Conservation (phyloP, 805 yeast species). For the Kazachstania africana region DNA sequence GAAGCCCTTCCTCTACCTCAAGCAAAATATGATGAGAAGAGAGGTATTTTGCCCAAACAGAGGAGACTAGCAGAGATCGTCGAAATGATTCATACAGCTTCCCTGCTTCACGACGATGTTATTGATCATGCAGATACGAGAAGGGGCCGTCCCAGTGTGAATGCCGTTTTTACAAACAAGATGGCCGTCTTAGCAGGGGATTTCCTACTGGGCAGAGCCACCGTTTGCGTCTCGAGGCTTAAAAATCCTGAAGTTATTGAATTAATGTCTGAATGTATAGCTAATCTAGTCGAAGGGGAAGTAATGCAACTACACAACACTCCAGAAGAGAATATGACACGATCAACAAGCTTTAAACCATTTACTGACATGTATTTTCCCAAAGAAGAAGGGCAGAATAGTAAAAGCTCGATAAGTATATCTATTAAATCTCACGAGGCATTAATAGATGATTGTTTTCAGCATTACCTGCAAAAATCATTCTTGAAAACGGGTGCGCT, state of each 20-base stretch:
- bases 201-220: constrained; percentile 87
- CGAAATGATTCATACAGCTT: constrained; percentile 97
- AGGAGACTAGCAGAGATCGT: constrained; percentile 93
- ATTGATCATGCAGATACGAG: constrained; percentile 83
- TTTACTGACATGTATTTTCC: too few relatives aligned
- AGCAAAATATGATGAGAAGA: constrained; percentile 32
- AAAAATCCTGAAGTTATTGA: constrained; percentile 97
- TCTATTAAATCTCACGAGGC: constrained; percentile 41
- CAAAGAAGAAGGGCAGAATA: constrained; percentile 37
- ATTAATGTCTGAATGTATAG: constrained; percentile 88
- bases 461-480: constrained; percentile 89
- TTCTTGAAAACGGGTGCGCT: constrained; percentile 90
- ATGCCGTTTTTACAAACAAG: constrained; percentile 87
- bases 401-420: constrained; percentile 24
- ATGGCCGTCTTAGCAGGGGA: constrained; percentile 98
- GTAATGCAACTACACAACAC: constrained; percentile 91
- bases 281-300: constrained; percentile 95
- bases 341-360: constrained; percentile 55
- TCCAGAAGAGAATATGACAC: constrained; percentile 31
- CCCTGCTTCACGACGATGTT: constrained; percentile 91
- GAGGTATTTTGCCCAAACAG: constrained; percentile 88
- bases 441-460: constrained; percentile 80
- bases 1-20: constrained; percentile 66
- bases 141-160: constrained; percentile 84
- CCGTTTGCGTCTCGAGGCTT: constrained; percentile 85